A percentile compares a stretch with the other conserved stretches of the same genome.
phyloP scores from a whole-genome alignment of 768 basidiomycete species.

The Boletales sp. region DNA sequence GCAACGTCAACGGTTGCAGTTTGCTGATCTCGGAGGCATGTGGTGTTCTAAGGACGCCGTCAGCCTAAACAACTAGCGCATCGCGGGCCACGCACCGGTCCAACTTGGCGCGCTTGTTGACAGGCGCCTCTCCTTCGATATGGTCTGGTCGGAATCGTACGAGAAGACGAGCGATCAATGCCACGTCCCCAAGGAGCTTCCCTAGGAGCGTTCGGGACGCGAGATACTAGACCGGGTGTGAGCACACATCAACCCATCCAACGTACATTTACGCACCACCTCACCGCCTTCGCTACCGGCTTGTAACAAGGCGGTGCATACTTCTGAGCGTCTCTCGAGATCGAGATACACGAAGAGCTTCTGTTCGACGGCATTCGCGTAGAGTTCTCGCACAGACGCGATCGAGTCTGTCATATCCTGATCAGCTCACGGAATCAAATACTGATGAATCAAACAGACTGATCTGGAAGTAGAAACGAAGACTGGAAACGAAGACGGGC shows the following conservation, averaged over 20 bases:
- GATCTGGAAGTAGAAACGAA: conserved; percentile 44
- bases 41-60: conserved; percentile 5
- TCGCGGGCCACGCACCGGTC: conserved; percentile 49
- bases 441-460: conserved; percentile 35
- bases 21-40: conserved; percentile 34
- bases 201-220: conserved; percentile 49
- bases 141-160: conserved; percentile 44
- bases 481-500: conserved; percentile 43
- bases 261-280: conserved; percentile 36
- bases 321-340: conserved; percentile 48
- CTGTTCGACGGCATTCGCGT: conserved; percentile 45
- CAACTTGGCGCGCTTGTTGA: conserved; percentile 62
- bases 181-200: conserved; percentile 45
- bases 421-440: not conserved
- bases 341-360: conserved; percentile 56
- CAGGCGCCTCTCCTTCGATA: conserved; percentile 41
- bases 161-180: conserved; percentile 53
- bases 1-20: conserved; percentile 48
- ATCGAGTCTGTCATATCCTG: conserved; percentile 34
- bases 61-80: not conserved
- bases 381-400: conserved; percentile 35
- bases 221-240: conserved; percentile 34
- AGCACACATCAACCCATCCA: not conserved
- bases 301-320: conserved; percentile 56
- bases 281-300: conserved; percentile 46